Evolutionary conservation across 331 rosid species (phyloP).

Genomic region (Malus hybrid): DNA sequence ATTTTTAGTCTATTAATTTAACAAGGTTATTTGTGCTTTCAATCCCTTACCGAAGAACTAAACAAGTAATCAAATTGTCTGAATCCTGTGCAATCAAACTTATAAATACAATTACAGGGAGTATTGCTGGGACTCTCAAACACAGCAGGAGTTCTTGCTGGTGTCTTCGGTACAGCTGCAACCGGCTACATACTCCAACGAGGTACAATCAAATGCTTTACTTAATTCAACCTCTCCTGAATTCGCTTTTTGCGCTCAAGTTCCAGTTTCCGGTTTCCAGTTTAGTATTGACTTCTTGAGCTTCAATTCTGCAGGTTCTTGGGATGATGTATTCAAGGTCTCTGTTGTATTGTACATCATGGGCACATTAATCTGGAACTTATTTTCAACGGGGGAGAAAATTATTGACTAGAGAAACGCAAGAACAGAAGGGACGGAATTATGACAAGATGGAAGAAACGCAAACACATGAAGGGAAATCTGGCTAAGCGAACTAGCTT

Average conservation of each 20-base stretch:
- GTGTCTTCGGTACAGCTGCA: constrained; percentile 94
- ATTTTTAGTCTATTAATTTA: background rate
- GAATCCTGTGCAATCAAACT: background rate
- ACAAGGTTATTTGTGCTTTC: background rate
- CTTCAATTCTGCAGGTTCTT: constrained; percentile 55
- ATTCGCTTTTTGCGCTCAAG: background rate
- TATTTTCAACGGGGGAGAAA: constrained; percentile 84
- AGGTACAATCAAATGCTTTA: constrained; percentile 30
- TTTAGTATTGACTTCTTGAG: background rate
- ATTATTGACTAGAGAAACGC: constrained; percentile 46
- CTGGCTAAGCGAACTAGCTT: constrained; percentile 1
- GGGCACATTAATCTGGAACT: constrained; percentile 87
- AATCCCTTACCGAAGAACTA: background rate
- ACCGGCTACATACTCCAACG: constrained; percentile 92
- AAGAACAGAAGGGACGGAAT: background rate
- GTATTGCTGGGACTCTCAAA: constrained; percentile 82
- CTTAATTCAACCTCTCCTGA: constrained; percentile 17
- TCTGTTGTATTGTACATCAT: constrained; percentile 73
- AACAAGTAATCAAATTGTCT: background rate
- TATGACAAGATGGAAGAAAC: constrained; percentile 13
- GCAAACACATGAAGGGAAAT: constrained; percentile 11
- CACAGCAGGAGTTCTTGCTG: constrained; percentile 95
- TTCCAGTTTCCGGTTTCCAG: background rate
- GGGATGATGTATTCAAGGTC: constrained; percentile 95
- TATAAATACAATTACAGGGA: constrained; percentile 47